Evolutionary conservation across 2,329 filamentous ascomycete species (phyloP).

Genomic region (Pseudopyricularia cyperi): DNA sequence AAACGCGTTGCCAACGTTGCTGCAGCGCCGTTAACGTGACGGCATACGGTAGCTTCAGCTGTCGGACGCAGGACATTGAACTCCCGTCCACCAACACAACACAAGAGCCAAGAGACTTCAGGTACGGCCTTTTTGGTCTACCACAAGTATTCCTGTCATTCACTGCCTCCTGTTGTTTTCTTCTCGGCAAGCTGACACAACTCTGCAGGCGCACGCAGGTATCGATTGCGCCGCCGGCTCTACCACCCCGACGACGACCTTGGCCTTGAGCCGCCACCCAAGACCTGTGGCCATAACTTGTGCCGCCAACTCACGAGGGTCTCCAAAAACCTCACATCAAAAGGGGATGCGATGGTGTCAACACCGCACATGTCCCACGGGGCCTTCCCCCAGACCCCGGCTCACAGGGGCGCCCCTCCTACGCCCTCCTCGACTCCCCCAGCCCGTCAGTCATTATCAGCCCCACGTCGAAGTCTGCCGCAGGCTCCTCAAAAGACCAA

Average conservation of each 20-base stretch:
- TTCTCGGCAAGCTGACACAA: not conserved
- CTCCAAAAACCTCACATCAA: not conserved
- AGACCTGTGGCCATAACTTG: not conserved
- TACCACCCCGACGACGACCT: not conserved
- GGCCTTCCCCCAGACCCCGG: slow-evolving; percentile 13
- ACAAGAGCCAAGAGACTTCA: not conserved
- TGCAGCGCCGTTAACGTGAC: not conserved
- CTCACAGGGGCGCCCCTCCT: slow-evolving; percentile 7
- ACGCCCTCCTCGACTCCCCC: slow-evolving; percentile 5
- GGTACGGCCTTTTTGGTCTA: not conserved
- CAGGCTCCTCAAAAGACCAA: slow-evolving; percentile 30
- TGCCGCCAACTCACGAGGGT: not conserved
- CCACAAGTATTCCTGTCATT: not conserved
- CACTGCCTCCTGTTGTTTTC: not conserved
- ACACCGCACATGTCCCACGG: slow-evolving; percentile 12
- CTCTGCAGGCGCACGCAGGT: not conserved
- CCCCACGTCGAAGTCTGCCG: slow-evolving; percentile 19
- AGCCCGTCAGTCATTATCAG: not conserved
- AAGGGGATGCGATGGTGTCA: slow-evolving; percentile 12
- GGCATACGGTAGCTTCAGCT: not conserved
- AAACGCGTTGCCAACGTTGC: not conserved
- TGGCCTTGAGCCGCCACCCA: not conserved
- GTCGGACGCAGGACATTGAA: not conserved
- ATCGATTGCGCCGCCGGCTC: not conserved
- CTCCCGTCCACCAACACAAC: not conserved